Evolutionary conservation across 352 stramenopile species (phyloP).

Genomic region (Globisporangium sylvaticum): DNA sequence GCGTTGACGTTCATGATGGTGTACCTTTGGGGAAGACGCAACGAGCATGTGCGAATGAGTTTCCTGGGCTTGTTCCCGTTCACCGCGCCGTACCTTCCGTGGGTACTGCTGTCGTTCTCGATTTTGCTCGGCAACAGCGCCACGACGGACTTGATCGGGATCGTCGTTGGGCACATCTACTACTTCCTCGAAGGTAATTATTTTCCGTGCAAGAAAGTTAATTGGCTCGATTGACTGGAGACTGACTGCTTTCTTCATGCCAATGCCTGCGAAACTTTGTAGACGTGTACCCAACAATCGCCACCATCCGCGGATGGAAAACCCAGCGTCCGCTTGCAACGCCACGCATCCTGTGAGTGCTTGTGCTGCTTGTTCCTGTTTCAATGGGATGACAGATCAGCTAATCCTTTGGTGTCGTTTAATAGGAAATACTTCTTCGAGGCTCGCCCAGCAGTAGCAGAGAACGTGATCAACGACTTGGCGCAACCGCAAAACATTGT

Average conservation of each 20-base stretch:
- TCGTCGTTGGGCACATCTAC: constrained; percentile 98
- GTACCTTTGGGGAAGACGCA: constrained; percentile 96
- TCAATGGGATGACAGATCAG: not conserved
- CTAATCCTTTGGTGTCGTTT: not conserved
- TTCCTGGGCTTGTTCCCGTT: constrained; percentile 98
- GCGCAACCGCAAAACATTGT: constrained; percentile 32
- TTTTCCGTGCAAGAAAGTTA: not conserved
- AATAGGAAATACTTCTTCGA: constrained; percentile 65
- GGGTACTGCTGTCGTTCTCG: constrained; percentile 97
- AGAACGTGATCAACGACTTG: constrained; percentile 63
- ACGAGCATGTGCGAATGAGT: constrained; percentile 96
- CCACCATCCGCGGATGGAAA: constrained; percentile 94
- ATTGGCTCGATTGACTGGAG: not conserved
- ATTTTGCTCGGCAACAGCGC: constrained; percentile 93
- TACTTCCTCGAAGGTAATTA: constrained; percentile 96
- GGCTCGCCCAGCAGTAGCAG: constrained; percentile 37
- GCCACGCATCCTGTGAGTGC: constrained; percentile 84
- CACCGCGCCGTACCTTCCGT: constrained; percentile 97
- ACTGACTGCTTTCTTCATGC: not conserved
- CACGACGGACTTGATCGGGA: constrained; percentile 98
- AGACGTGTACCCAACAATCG: constrained; percentile 98
- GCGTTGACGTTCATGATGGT: constrained; percentile 99
- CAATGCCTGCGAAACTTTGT: not conserved
- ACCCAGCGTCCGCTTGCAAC: constrained; percentile 89
- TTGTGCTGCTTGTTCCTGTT: constrained; percentile 14